Base-by-base conservation (phyloP, 306 rosid genomes). In the Vicia faba region DNA sequence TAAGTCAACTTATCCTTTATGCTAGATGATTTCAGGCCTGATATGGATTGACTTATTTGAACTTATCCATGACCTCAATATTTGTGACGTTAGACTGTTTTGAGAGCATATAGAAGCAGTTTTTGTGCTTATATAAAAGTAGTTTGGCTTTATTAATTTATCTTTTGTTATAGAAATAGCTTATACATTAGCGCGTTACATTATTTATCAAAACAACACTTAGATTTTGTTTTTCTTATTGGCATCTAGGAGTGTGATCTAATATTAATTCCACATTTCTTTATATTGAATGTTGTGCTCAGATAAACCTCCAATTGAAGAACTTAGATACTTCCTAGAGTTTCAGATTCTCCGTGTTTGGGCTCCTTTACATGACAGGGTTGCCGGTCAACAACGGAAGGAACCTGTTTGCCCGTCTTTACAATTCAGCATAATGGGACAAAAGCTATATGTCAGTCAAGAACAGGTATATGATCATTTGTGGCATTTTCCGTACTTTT, bases 301-400 rank as follows among this genome's bases (percentile, higher is more conserved):
- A 92, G 98, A 85, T 84, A 92, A 92, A 70, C 98, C 98, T 71
- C 96, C 95, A 33, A 66, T 89, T 60, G 98, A 92, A 89, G 98
- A 92, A 69, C 88, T 92, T 58, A 84, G 89, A 80, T 89, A 87
- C 82, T 92, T 92, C 69, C 83, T 89, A 14, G 98, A 92, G 87
- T 92, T 92, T 84, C 96, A 89, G 80, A 84, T 89, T 80, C 84
- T 91, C 70, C 79, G 83, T 36, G 72, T 89, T 39, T 92, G 98
- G 96, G 95, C 96, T 77, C 96, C 98, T 50, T 48, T 86, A 58
- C 70, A 50, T 11, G 91, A 87, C 65, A 81, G 74, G 58, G 72
- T 86, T 72, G 85, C 84, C 61, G 95, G 91, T 53, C 98, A 75
- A 70, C 96, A 82, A 80, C 83, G 98, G 71, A 92, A 92, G 80